Base-by-base conservation (phyloP, 2,329 filamentous ascomycete genomes). In the Bimuria novae-zelandiae region DNA sequence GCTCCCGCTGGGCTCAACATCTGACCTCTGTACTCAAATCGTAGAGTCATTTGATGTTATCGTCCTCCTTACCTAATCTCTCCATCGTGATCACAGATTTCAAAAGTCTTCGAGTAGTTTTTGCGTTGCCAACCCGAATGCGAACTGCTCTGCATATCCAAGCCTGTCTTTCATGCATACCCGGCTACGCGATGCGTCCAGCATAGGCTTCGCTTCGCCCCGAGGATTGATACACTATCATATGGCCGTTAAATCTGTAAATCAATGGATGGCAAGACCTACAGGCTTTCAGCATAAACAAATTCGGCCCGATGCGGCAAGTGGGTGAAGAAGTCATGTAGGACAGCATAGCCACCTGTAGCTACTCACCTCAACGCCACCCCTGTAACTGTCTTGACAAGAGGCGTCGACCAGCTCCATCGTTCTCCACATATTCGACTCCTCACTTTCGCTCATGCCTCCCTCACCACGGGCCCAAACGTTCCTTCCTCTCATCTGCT, bases 181-280 rank as follows among this genome's bases (percentile, higher is more conserved):
- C 43, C 43, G 43, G 29, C 30, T 36, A 36, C 30, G 43, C 43
- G 43, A 46, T 30, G 25, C 30, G 30, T 8, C 42, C 17, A 19
- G 19, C 3, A 30, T n/a, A 21, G 10, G 25, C n/a, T 23, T 30
- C 40, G 25, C 40, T 17, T 43, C 14, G 42, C 3, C 16, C 19
- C 29, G n/a, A n/a, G n/a, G n/a, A n/a, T n/a, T n/a, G n/a, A n/a
- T n/a, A n/a, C n/a, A n/a, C n/a, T n/a, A n/a, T n/a, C n/a, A n/a
- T n/a, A n/a, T n/a, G n/a, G n/a, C n/a, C n/a, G n/a, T n/a, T n/a
- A n/a, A n/a, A n/a, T n/a, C n/a, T n/a, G n/a, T n/a, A n/a, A n/a
- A n/a, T n/a, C n/a, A n/a, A n/a, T n/a, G n/a, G n/a, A n/a, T n/a
- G n/a, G n/a, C n/a, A n/a, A n/a, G n/a, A n/a, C n/a, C n/a, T n/a